These are phyloP conservation scores for Pulveroboletus ravenelii DNA, from an alignment of 768 basidiomycete species.

Conservation along the genomic window DNA sequence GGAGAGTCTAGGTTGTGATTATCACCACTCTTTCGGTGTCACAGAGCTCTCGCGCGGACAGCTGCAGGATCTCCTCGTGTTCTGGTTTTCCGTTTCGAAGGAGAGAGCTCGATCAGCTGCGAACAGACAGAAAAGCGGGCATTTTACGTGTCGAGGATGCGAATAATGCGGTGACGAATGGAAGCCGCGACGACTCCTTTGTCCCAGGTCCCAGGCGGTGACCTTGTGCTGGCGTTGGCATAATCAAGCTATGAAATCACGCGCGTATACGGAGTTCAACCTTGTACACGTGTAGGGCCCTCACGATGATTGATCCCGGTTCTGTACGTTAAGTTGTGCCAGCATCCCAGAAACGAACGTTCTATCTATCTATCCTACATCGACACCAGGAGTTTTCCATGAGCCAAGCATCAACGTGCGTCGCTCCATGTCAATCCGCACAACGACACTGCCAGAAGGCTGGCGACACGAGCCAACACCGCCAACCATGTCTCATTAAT, in stretches of 20 bases:
- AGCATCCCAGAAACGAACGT: conserved; percentile 14
- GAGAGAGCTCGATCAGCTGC: conserved; percentile 7
- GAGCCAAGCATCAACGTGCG: conserved; percentile 1
- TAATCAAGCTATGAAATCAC: conserved; percentile 11
- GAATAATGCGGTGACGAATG: background rate
- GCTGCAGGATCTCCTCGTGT: conserved; percentile 25
- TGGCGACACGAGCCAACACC: conserved; percentile 1
- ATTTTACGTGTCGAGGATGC: conserved; percentile 18
- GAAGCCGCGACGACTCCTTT: background rate
- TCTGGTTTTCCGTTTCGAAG: conserved; percentile 6
- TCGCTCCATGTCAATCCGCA: background rate
- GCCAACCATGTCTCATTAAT: conserved; percentile 20
- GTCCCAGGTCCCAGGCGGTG: background rate
- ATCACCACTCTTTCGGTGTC: conserved; percentile 18
- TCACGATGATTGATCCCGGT: background rate
- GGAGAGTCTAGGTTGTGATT: conserved; percentile 1
- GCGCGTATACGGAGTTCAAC: background rate
- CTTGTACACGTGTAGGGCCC: conserved; percentile 19
- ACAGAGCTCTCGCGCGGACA: conserved; percentile 21
- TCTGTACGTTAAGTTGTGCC: conserved; percentile 8
- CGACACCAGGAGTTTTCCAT: conserved; percentile 2
- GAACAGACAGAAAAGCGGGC: background rate
- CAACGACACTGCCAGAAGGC: background rate
- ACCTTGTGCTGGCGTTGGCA: too few relatives aligned
- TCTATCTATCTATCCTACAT: conserved; percentile 17